These are phyloP conservation scores for Vitis labrusca DNA, from an alignment of 164 flowering plant species.

Conservation along the genomic window DNA sequence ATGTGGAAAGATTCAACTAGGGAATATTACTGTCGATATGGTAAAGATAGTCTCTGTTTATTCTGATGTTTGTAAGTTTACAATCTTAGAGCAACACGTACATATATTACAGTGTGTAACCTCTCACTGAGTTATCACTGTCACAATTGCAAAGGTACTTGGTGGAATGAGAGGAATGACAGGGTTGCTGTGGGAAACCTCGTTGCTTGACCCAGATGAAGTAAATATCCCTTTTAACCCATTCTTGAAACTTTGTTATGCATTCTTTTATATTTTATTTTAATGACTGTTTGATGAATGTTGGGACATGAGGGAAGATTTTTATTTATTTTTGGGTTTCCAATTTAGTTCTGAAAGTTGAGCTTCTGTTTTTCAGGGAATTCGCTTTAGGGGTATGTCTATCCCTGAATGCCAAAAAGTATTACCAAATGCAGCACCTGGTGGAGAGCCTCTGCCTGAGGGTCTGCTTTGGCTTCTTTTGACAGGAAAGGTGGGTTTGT, in stretches of 20 bases:
- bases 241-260: background rate
- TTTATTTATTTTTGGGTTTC: background rate
- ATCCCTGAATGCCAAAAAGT: slow-evolving; percentile 95
- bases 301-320: background rate
- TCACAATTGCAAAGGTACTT: slow-evolving; percentile 44
- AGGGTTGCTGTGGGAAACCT: slow-evolving; percentile 91
- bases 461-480: slow-evolving; percentile 95
- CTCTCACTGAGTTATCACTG: background rate
- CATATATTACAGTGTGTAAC: background rate
- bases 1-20: slow-evolving; percentile 86
- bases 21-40: slow-evolving; percentile 94
- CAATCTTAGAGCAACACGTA: background rate
- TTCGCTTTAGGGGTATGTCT: slow-evolving; percentile 88
- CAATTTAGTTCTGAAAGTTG: slow-evolving; percentile 1
- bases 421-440: slow-evolving; percentile 76
- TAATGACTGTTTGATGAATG: background rate
- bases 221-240: slow-evolving; percentile 22
- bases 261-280: background rate
- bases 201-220: slow-evolving; percentile 94
- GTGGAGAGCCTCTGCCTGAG: slow-evolving; percentile 93
- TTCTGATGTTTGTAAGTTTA: background rate
- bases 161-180: slow-evolving; percentile 99
- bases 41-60: slow-evolving; percentile 32
- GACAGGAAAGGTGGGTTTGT: slow-evolving; percentile 77
- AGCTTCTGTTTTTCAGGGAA: slow-evolving; percentile 55